Evolutionary conservation across 371 early-diverging fungal genomes (phyloP).

Genomic region (Synchytrium microbalum): DNA sequence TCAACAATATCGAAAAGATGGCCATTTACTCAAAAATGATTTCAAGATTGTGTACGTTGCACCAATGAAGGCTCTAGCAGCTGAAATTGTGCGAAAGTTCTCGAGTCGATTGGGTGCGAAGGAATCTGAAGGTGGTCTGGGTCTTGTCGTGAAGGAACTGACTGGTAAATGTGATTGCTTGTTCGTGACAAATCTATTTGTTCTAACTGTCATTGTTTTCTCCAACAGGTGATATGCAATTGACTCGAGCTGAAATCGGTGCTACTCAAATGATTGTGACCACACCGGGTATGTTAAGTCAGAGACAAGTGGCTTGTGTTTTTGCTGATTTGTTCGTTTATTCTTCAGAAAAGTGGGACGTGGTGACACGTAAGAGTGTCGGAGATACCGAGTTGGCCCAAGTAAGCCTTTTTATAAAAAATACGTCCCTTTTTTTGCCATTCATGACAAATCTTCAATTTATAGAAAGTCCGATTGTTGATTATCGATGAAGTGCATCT

Average conservation of each 20-base stretch:
- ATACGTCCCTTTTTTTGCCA: no score
- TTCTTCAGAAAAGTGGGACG: slow-evolving; percentile 99
- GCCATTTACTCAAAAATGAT: slow-evolving; percentile 64
- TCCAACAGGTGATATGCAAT: slow-evolving; percentile 77
- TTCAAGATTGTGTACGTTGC: slow-evolving; percentile 99
- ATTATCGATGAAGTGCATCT: slow-evolving; percentile 99
- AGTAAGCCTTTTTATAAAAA: no score
- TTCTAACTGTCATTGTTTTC: no score
- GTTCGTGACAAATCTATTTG: background rate
- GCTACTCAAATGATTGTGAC: slow-evolving; percentile 97
- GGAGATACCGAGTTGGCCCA: slow-evolving; percentile 81
- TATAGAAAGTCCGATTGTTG: slow-evolving; percentile 85
- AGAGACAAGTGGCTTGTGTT: no score
- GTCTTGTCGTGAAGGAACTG: slow-evolving; percentile 88
- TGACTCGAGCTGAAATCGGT: slow-evolving; percentile 88
- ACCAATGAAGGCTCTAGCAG: slow-evolving; percentile 99
- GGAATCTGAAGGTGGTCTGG: slow-evolving; percentile 18
- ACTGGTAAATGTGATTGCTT: slow-evolving; percentile 57
- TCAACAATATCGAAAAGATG: slow-evolving; percentile 63
- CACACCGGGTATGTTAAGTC: no score
- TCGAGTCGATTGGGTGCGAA: slow-evolving; percentile 62
- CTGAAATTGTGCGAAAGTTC: slow-evolving; percentile 96
- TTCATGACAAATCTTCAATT: no score
- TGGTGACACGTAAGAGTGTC: slow-evolving; percentile 81
- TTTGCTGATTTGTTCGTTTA: no score